Evolutionary conservation across 148 eudicot genomes (phyloP).

Genomic region (Diospyros kaki): DNA sequence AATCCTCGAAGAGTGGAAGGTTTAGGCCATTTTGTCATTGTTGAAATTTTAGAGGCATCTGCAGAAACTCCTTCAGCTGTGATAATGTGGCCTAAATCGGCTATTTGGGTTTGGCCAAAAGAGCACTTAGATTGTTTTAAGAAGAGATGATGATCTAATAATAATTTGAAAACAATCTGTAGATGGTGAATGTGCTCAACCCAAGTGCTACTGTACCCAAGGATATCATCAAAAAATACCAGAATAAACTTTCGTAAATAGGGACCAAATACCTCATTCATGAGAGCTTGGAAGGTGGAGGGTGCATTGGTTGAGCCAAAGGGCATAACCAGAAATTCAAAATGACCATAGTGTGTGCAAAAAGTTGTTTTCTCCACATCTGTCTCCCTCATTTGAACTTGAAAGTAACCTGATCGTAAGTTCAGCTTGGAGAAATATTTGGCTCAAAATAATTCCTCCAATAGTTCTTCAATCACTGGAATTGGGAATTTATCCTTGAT

Average conservation of each 20-base stretch:
- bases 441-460: no score
- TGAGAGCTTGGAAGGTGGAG: background rate
- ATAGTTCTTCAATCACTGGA: background rate
- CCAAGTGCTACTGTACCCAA: background rate
- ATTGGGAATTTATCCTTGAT: constrained; percentile 10
- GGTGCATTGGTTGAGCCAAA: background rate
- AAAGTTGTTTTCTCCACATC: background rate
- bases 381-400: background rate
- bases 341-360: background rate
- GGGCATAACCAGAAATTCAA: background rate
- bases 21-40: background rate
- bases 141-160: no score
- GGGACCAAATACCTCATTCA: background rate
- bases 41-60: background rate
- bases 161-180: background rate
- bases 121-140: background rate
- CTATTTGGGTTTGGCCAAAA: background rate
- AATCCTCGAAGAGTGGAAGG: background rate
- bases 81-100: background rate
- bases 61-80: background rate
- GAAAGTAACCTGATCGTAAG: background rate
- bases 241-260: background rate
- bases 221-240: background rate
- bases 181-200: background rate
- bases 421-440: background rate